phyloP scores from a whole-genome alignment of 331 rosid genomes.

The Cydonia oblonga region DNA sequence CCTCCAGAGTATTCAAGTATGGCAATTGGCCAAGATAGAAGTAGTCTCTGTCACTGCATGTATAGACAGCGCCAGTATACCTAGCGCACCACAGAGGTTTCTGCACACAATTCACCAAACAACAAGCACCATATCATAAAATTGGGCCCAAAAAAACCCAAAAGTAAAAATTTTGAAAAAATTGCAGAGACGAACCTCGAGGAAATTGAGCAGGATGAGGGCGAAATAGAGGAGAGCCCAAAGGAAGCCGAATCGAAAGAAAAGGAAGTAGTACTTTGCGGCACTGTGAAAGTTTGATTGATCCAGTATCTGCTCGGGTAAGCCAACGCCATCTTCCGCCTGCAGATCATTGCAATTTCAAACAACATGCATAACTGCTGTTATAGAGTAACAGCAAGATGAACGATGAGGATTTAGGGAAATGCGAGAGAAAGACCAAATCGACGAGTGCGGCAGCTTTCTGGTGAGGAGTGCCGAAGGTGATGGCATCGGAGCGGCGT shows the following conservation, averaged over 20 bases:
- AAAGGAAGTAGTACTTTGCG: conserved; percentile 58
- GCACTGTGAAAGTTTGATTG: conserved; percentile 54
- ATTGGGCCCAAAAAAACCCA: background rate
- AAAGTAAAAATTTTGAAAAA: background rate
- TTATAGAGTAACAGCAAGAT: background rate
- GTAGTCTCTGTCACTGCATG: conserved; percentile 75
- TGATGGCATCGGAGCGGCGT: conserved; percentile 58
- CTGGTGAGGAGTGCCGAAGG: conserved; percentile 52
- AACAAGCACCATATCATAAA: background rate
- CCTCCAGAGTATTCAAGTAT: conserved; percentile 54
- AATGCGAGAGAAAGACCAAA: conserved; percentile 39
- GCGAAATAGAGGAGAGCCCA: conserved; percentile 76
- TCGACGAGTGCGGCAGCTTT: conserved; percentile 89
- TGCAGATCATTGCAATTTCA: conserved; percentile 27
- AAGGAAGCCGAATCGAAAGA: conserved; percentile 26
- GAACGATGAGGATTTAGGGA: background rate
- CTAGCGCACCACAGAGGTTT: conserved; percentile 86
- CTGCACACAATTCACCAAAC: conserved; percentile 30
- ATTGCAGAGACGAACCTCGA: conserved; percentile 54
- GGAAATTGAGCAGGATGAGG: conserved; percentile 62
- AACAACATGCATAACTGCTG: no score
- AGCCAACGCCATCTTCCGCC: conserved; percentile 93
- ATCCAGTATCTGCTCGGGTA: conserved; percentile 81
- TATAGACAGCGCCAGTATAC: conserved; percentile 5
- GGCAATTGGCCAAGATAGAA: conserved; percentile 88